Conservation (phyloP, 1,139 yeast species). For the Lodderomyces orthopsilosis region DNA sequence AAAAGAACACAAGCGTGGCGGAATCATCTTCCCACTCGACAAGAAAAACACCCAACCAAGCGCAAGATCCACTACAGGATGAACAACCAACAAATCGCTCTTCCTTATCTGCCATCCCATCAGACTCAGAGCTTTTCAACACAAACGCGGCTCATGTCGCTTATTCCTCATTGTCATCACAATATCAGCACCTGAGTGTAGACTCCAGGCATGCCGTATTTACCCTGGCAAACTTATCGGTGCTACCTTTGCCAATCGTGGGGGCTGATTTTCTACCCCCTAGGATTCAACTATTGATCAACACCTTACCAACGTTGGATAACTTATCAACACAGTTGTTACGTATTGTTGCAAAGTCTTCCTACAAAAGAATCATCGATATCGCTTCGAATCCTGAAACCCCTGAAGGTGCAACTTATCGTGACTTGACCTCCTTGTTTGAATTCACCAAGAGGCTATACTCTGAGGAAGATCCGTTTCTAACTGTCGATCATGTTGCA, state of each 20-base stretch:
- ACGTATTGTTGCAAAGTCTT: slow-evolving; percentile 63
- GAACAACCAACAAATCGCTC: slow-evolving; percentile 13
- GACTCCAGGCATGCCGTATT: slow-evolving; percentile 24
- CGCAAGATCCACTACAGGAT: neutral
- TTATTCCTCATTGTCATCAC: slow-evolving; percentile 41
- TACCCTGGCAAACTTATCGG: slow-evolving; percentile 54
- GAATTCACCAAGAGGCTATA: slow-evolving; percentile 68
- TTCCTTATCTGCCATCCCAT: slow-evolving; percentile 26
- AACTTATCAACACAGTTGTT: slow-evolving; percentile 73
- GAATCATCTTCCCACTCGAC: neutral
- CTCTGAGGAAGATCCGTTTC: slow-evolving; percentile 65
- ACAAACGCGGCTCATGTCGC: slow-evolving; percentile 44
- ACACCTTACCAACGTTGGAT: slow-evolving; percentile 70
- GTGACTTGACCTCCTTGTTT: slow-evolving; percentile 69
- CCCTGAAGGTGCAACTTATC: slow-evolving; percentile 70
- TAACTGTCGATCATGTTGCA: slow-evolving; percentile 57
- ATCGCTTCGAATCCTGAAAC: slow-evolving; percentile 72
- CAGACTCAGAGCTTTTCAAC: slow-evolving; percentile 43
- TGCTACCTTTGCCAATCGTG: slow-evolving; percentile 54
- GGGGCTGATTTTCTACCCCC: slow-evolving; percentile 59
- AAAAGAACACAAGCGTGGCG: neutral
- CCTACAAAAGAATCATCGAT: slow-evolving; percentile 71
- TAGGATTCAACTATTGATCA: slow-evolving; percentile 57
- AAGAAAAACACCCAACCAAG: slow-evolving; percentile 2
- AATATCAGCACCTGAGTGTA: slow-evolving; percentile 12